Evolutionary conservation across 2,329 filamentous ascomycete genomes (phyloP), one percentile per base, ranked within the genome.

Genomic region (Aspergillus flavus): DNA sequence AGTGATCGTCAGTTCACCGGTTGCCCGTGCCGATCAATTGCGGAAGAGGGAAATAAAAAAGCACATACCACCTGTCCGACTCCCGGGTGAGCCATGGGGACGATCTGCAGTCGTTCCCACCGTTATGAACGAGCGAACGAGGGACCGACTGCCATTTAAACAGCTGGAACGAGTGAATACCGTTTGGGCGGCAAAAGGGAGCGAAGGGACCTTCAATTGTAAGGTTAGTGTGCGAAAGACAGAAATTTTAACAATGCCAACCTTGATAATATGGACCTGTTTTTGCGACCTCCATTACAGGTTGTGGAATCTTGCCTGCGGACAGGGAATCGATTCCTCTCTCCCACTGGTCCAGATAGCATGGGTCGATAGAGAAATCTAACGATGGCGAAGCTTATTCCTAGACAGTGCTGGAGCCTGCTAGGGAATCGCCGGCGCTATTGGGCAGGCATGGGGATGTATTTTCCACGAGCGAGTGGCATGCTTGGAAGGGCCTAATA

Each of bases 21-120:
- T 23, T 26, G n/a, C 52, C 52, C 52, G 21, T 23, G 52, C 21
- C 52, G 52, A 55, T 55, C 52, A 21, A 39, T 16, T 26, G 19
- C 21, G 32, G 41, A 26, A 19, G 16, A 39, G 46, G 21, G 26
- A 14, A 10, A 6, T 4, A 28, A 36, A n/a, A 21, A 41, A 52
- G 34, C 34, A 62, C 64, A 55, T 68, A 68, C 66, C 65, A 68
- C 63, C 61, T 68, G 66, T 28, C 66, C 67, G 16, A 55, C 28
- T 14, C 66, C 61, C 46, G 60, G 64, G 46, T 57, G 66, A 45
- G 61, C 64, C 66, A 68, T 68, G 54, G n/a, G 55, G 36, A 59
- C 48, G 36, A 39, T 46, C 32, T 39, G 57, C 48, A 23, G 52
- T 34, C 14, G 52, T 55, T 55, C 34, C 52, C 52, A 41, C 52